phyloP scores from a whole-genome alignment of 805 yeast genomes.

The Candida koratica region DNA sequence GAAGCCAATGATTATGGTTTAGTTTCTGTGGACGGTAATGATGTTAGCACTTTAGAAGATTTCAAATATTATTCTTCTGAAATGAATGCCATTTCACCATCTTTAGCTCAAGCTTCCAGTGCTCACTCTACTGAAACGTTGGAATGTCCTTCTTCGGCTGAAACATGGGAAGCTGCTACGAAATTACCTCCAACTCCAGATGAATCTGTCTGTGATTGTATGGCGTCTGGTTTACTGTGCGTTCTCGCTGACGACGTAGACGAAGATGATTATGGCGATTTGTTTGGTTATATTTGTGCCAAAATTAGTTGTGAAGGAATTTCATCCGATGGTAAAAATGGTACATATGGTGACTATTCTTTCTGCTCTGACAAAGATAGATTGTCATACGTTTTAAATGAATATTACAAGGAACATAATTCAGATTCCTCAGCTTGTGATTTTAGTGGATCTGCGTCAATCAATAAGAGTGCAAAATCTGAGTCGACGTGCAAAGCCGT shows the following conservation, averaged over 20 bases:
- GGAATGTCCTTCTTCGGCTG: slow-evolving; percentile 62
- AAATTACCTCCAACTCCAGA: slow-evolving; percentile 78
- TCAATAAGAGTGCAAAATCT: slow-evolving; percentile 27
- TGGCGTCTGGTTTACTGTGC: slow-evolving; percentile 53
- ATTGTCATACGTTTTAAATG: slow-evolving; percentile 61
- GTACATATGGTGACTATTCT: slow-evolving; percentile 69
- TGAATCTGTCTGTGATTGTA: slow-evolving; percentile 59
- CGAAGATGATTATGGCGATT: slow-evolving; percentile 52
- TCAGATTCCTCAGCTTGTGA: slow-evolving; percentile 52
- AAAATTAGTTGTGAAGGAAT: slow-evolving; percentile 56
- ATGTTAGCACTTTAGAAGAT: slow-evolving; percentile 60
- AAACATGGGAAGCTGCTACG: slow-evolving; percentile 65
- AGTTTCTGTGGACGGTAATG: slow-evolving; percentile 49
- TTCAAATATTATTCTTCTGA: slow-evolving; percentile 40
- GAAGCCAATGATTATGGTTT: slow-evolving; percentile 82
- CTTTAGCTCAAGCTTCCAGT: slow-evolving; percentile 37
- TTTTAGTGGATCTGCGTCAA: slow-evolving; percentile 64
- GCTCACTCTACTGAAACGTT: slow-evolving; percentile 46
- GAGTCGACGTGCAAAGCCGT: slow-evolving; percentile 28
- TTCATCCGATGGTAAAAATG: slow-evolving; percentile 56
- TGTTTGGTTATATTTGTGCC: slow-evolving; percentile 59
- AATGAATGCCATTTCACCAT: slow-evolving; percentile 35
- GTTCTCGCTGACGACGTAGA: slow-evolving; percentile 55
- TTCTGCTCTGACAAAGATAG: slow-evolving; percentile 65
- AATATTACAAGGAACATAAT: slow-evolving; percentile 52